A percentile compares a stretch with the other conserved stretches of the same genome.
These are phyloP conservation scores for Quercus robur DNA, from an alignment of 306 rosid genomes.

Conservation along the genomic window DNA sequence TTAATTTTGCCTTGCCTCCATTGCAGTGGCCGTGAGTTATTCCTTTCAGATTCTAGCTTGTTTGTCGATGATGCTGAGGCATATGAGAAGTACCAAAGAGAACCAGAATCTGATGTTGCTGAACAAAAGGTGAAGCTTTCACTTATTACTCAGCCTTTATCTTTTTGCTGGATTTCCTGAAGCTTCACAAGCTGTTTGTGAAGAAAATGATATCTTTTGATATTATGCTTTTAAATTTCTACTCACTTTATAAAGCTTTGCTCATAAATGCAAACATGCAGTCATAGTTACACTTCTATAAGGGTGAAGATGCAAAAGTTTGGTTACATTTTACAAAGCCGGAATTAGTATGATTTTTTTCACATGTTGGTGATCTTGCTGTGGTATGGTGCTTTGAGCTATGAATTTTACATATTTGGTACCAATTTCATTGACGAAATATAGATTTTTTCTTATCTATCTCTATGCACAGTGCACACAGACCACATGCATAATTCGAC, in stretches of 20 bases:
- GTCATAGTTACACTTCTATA: not conserved
- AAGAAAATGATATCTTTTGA: not conserved
- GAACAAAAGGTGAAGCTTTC: slow-evolving; percentile 49
- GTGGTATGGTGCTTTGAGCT: not conserved
- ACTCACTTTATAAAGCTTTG: not conserved
- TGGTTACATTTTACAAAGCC: not conserved
- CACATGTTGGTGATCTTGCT: not conserved
- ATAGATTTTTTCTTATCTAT: not conserved
- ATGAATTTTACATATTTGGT: not conserved
- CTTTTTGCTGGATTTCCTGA: not conserved
- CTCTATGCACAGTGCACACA: not conserved
- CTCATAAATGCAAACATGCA: not conserved
- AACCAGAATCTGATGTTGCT: slow-evolving; percentile 41
- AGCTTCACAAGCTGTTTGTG: not conserved
- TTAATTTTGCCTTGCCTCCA: not conserved
- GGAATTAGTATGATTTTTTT: not conserved
- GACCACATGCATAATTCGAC: too few relatives aligned
- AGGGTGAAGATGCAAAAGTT: not conserved
- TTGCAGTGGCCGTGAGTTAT: slow-evolving; percentile 76
- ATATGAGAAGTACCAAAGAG: slow-evolving; percentile 72
- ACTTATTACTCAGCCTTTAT: not conserved
- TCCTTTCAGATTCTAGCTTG: slow-evolving; percentile 80
- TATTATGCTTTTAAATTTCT: not conserved
- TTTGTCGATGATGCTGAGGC: slow-evolving; percentile 98
- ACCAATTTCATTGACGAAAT: not conserved